These are phyloP conservation scores for Sonneratia alba DNA, from an alignment of 345 rosid genomes.

Conservation along the genomic window DNA sequence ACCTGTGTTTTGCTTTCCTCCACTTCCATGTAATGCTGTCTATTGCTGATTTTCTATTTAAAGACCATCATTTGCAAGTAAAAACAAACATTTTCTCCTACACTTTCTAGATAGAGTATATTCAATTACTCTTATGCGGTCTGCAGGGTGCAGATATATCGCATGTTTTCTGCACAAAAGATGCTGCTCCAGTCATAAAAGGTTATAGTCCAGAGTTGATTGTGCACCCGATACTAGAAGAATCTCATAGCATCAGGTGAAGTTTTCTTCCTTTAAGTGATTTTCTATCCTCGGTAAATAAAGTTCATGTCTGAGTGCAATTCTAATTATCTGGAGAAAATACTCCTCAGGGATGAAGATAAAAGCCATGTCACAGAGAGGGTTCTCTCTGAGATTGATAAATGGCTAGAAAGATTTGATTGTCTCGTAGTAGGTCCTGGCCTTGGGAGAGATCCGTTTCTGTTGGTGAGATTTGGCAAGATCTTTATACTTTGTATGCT, in stretches of 20 bases:
- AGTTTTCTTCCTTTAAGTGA: not conserved
- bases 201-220: conserved; percentile 94
- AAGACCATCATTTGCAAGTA: not conserved
- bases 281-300: not conserved
- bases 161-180: conserved; percentile 94
- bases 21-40: not conserved
- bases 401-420: conserved; percentile 96
- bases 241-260: conserved; percentile 70
- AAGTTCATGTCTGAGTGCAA: conserved; percentile 6
- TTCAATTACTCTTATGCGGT: not conserved
- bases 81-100: not conserved
- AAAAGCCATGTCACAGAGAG: conserved; percentile 26
- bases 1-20: not conserved
- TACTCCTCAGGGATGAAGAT: conserved; percentile 44
- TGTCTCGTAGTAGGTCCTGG: conserved; percentile 96
- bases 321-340: conserved; percentile 13
- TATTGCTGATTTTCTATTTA: not conserved
- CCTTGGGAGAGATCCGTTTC: conserved; percentile 90
- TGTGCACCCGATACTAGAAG: conserved; percentile 84
- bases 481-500: not conserved
- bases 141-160: conserved; percentile 86
- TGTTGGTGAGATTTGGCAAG: conserved; percentile 38
- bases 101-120: not conserved
- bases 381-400: conserved; percentile 70
- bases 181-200: conserved; percentile 90